These are phyloP conservation scores for Suhomyces bribrorum DNA, from an alignment of 1,139 yeast species.

Conservation along the genomic window DNA sequence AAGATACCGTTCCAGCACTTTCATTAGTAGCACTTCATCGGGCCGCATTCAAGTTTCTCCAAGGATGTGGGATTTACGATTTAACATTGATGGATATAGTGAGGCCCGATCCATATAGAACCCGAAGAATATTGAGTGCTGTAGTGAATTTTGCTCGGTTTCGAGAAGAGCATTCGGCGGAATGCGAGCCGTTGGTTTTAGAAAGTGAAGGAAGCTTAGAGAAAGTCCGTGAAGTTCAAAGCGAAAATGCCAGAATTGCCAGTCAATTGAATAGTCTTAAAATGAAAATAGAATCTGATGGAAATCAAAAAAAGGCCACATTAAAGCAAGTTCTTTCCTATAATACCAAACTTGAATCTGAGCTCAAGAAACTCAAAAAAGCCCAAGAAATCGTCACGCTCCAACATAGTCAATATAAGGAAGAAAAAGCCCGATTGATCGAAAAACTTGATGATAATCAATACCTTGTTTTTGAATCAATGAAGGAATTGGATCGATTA, in stretches of 20 bases:
- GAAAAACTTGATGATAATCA: conserved; percentile 57
- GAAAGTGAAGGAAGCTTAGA: conserved; percentile 55
- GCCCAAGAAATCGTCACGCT: conserved; percentile 63
- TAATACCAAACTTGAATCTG: conserved; percentile 61
- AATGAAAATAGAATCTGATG: conserved; percentile 24
- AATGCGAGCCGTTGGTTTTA: conserved; percentile 60
- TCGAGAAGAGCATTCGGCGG: conserved; percentile 73
- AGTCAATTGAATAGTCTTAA: conserved; percentile 46
- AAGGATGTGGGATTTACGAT: conserved; percentile 76
- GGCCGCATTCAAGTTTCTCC: conserved; percentile 61
- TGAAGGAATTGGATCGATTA: conserved; percentile 60
- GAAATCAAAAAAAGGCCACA: conserved; percentile 28
- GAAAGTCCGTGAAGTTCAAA: conserved; percentile 30
- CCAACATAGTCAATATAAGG: conserved; percentile 69
- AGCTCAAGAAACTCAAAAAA: conserved; percentile 61
- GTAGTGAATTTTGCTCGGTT: conserved; percentile 84
- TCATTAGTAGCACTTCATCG: conserved; percentile 55
- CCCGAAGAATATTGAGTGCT: conserved; percentile 72
- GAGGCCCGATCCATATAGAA: conserved; percentile 67
- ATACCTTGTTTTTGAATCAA: conserved; percentile 54
- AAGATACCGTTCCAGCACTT: conserved; percentile 30
- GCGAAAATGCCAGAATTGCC: conserved; percentile 42
- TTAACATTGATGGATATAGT: conserved; percentile 67
- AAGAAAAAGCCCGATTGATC: conserved; percentile 58
- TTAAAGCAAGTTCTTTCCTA: conserved; percentile 53